Conservation (phyloP, 768 basidiomycete species). For the Trametes maxima region DNA sequence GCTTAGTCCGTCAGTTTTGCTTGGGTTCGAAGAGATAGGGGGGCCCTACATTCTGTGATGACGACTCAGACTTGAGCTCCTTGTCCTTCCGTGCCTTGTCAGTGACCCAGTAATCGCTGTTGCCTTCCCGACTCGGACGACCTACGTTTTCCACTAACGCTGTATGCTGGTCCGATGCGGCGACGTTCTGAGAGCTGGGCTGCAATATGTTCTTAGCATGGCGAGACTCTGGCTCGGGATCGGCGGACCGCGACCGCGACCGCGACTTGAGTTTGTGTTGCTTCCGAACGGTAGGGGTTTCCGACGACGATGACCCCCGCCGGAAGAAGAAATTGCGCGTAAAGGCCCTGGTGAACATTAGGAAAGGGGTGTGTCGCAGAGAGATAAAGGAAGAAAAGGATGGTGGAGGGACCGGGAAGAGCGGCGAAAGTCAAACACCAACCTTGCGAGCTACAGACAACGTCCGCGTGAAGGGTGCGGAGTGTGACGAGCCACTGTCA, state of each 20-base stretch:
- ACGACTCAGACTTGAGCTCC: too few relatives aligned
- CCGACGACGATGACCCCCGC: slow-evolving; percentile 4
- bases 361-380: slow-evolving; percentile 9
- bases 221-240: background rate
- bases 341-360: slow-evolving; percentile 18
- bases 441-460: background rate
- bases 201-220: slow-evolving; percentile 3
- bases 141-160: background rate
- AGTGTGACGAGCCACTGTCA: slow-evolving; percentile 17
- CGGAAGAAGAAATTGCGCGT: slow-evolving; percentile 14
- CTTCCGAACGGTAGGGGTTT: background rate
- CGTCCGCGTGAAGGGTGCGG: slow-evolving; percentile 8
- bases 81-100: too few relatives aligned
- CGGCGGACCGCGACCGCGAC: slow-evolving; percentile 3
- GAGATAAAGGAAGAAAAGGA: background rate
- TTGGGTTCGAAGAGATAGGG: too few relatives aligned
- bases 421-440: slow-evolving; percentile 7
- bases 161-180: background rate
- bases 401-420: background rate
- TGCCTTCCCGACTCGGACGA: too few relatives aligned
- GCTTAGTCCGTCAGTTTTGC: background rate
- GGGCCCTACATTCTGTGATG: too few relatives aligned
- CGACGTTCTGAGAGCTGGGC: slow-evolving; percentile 1
- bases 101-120: too few relatives aligned
- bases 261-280: background rate